Evolutionary conservation across 2,329 filamentous ascomycete genomes (phyloP), one percentile per base, ranked within the genome.

Genomic region (Colletotrichum costaricense): DNA sequence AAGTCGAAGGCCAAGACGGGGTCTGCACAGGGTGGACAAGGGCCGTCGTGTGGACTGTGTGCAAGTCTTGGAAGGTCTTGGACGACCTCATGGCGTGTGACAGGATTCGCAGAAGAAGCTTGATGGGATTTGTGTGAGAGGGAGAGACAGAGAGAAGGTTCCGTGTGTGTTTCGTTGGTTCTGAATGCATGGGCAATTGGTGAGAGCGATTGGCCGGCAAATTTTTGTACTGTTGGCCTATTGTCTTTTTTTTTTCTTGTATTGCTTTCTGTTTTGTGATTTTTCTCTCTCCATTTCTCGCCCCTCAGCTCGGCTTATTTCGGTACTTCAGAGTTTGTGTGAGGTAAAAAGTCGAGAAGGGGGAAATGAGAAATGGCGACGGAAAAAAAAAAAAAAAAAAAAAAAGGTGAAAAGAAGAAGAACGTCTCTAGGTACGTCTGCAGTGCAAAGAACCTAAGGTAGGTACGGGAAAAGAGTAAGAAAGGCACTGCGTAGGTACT

Each of bases 1-100:
- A 38, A 73, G 60, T 16, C 5, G 38, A 71, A 59, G 65, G 67
- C 67, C 71, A 70, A 73, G 67, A 70, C 55, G 57, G 70, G 71
- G 71, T 73, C 67, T 71, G 60, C 62, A 62, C 71, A 73, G 65
- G 67, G 71, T 70, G 67, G 54, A 71, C 71, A 71, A 57, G 71
- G 71, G 24, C 60, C 71, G 33, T 52, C 56, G 33, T 62, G 71
- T 63, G 67, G 30, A 52, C 71, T 73, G 67, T 73, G 71, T 66
- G 67, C 65, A 57, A 24, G 58, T 42, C 60, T 70, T 55, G 60
- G 70, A 71, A 71, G 30, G 71, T 73, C 67, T 66, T 73, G 71
- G 56, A 66, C 71, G 56, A 66, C 71, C 67, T 70, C 67, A 71
- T 73, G 62, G 67, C 64, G 64, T 72, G 58, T 65, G 56, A 68